Evolutionary conservation across 2,329 filamentous ascomycete species (phyloP).

Genomic region (Penicillium sp.): DNA sequence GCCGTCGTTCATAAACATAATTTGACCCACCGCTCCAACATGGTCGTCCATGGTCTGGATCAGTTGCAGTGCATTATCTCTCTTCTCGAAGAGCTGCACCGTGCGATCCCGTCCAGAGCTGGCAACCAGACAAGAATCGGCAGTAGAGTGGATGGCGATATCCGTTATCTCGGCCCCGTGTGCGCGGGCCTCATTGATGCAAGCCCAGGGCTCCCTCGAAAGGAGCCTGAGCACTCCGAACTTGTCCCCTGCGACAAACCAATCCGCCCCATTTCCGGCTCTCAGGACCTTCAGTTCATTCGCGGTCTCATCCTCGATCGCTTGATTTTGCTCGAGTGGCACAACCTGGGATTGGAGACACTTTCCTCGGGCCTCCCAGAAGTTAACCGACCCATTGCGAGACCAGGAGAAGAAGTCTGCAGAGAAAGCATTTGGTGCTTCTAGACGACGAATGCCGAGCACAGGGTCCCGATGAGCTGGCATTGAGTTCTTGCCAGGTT

Average conservation of each 20-base stretch:
- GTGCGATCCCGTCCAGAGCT: slow-evolving; percentile 84
- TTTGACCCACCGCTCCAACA: slow-evolving; percentile 72
- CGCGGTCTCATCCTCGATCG: slow-evolving; percentile 40
- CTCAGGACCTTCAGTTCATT: slow-evolving; percentile 58
- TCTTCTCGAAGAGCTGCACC: slow-evolving; percentile 76
- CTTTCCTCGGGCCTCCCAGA: slow-evolving; percentile 74
- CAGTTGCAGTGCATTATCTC: slow-evolving; percentile 61
- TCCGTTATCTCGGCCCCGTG: slow-evolving; percentile 82
- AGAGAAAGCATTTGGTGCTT: slow-evolving; percentile 55
- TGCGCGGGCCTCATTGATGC: slow-evolving; percentile 70
- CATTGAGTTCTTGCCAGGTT: slow-evolving; percentile 36
- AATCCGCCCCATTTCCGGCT: slow-evolving; percentile 57
- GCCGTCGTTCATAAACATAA: slow-evolving; percentile 70
- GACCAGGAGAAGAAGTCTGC: slow-evolving; percentile 90
- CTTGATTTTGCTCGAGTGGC: slow-evolving; percentile 60
- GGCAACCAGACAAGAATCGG: slow-evolving; percentile 63
- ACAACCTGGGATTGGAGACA: slow-evolving; percentile 62
- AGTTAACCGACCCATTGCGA: slow-evolving; percentile 68
- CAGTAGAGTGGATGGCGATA: slow-evolving; percentile 65
- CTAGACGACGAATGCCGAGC: slow-evolving; percentile 66
- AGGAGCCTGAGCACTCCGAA: slow-evolving; percentile 66
- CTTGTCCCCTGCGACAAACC: slow-evolving; percentile 79
- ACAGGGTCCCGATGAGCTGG: slow-evolving; percentile 57
- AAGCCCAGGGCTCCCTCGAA: slow-evolving; percentile 52
- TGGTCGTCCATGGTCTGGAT: slow-evolving; percentile 92